phyloP scores from a whole-genome alignment of 495 filamentous ascomycete species.

The Elasticomyces elasticus region DNA sequence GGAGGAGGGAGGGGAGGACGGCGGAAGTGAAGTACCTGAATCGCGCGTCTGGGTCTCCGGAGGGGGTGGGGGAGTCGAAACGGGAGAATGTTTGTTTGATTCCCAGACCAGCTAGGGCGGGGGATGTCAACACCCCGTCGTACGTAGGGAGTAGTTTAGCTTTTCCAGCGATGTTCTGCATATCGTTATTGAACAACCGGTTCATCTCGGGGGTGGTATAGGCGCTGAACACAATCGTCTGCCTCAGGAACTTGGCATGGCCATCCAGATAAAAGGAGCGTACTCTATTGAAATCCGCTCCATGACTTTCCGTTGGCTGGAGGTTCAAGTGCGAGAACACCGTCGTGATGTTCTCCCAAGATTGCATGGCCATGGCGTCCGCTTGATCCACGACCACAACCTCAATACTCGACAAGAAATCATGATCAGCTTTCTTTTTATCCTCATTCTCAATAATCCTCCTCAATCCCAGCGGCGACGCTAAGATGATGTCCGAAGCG shows the following conservation, averaged over 20 bases:
- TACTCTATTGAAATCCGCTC: conserved; percentile 87
- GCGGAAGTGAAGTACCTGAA: conserved; percentile 83
- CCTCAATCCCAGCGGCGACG: conserved; percentile 76
- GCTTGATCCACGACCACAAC: conserved; percentile 82
- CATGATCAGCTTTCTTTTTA: conserved; percentile 70
- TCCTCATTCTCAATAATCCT: conserved; percentile 76
- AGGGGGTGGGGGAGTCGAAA: conserved; percentile 59
- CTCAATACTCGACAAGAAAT: conserved; percentile 90
- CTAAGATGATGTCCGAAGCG: conserved; percentile 88
- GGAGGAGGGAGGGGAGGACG: conserved; percentile 61
- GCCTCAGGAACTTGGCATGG: conserved; percentile 66
- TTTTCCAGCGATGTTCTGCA: conserved; percentile 71
- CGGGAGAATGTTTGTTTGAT: conserved; percentile 83
- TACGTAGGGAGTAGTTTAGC: conserved; percentile 58
- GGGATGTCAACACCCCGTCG: conserved; percentile 37
- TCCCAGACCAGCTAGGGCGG: conserved; percentile 53
- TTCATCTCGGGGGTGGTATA: conserved; percentile 88
- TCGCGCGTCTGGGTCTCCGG: conserved; percentile 73
- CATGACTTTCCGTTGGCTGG: conserved; percentile 81
- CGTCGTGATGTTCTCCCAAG: conserved; percentile 91
- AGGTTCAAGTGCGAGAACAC: conserved; percentile 87
- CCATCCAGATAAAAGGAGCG: conserved; percentile 86
- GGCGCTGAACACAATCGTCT: conserved; percentile 67
- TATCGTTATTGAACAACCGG: conserved; percentile 60
- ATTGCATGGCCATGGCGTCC: conserved; percentile 92